Evolutionary conservation across 768 basidiomycete species (phyloP), one percentile per base, ranked within the genome.

Genomic region (Lentinus tigrinus): DNA sequence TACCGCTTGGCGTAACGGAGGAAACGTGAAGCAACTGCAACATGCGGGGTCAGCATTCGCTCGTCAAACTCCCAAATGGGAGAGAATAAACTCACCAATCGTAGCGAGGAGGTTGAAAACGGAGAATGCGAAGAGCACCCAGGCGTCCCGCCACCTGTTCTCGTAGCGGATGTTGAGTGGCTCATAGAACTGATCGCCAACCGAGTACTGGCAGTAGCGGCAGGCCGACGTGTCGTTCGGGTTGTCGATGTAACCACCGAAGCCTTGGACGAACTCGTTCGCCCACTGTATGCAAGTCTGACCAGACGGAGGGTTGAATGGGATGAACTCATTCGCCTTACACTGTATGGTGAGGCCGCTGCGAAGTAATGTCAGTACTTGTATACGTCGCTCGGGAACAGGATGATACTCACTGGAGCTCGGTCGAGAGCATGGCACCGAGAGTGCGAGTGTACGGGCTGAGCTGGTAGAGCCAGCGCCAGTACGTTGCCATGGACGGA

Each of bases 221-320:
- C 94, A 95, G 6, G 71, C 67, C 1, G 69, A 53, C 0, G 84
- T 87, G 11, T 81, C 89, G 54, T 78, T 74, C 0, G 80, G 77
- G 63, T 94, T 85, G 55, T 85, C 78, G 16, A 95, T 73, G 70
- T 94, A 94, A 0, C 93, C 93, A 0, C 89, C 89, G 48, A 81
- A 78, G 0, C 66, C 69, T 1, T 60, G 59, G 13, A 88, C 81
- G 70, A 92, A 95, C 10, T 82, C 74, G n/a, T 75, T 68, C 0
- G 87, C 88, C 88, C 90, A 96, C 1, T 77, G 63, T 10, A 62
- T 62, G 66, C 94, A 96, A 0, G 87, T 91, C 69, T 93, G 84
- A 3, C 86, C 87, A 2, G 76, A 60, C 0, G 93, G 92, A 1
- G 93, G 89, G 54, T 81, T 72, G 76, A 95, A 92, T 6, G 79